These are phyloP conservation scores for Penicillium sp. DNA, from an alignment of 2,329 filamentous ascomycete genomes.

Conservation along the genomic window DNA sequence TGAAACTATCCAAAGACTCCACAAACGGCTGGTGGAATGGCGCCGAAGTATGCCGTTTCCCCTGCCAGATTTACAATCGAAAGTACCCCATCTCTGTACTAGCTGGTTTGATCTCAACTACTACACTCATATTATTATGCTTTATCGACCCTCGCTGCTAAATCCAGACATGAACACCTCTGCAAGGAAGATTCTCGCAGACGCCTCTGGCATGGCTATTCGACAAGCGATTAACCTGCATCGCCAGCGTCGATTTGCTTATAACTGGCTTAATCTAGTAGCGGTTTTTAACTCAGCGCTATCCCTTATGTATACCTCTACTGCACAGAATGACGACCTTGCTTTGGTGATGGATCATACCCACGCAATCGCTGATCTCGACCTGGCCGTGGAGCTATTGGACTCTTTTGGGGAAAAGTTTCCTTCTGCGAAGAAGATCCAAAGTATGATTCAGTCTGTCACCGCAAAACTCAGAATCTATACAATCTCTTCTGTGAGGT, in stretches of 20 bases:
- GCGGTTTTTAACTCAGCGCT: constrained; percentile 49
- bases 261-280: constrained; percentile 50
- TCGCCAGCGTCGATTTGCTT: constrained; percentile 46
- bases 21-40: constrained; percentile 51
- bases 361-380: constrained; percentile 24
- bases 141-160: constrained; percentile 52
- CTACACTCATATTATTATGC: constrained; percentile 51
- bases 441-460: constrained; percentile 24
- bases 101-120: constrained; percentile 56
- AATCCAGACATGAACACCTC: constrained; percentile 42
- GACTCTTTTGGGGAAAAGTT: constrained; percentile 29
- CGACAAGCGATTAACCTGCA: constrained; percentile 46
- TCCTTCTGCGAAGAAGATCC: constrained; percentile 26
- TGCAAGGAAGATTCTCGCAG: constrained; percentile 44
- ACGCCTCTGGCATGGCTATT: constrained; percentile 50
- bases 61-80: constrained; percentile 42
- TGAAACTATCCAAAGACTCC: constrained; percentile 38
- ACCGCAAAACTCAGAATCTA: constrained; percentile 9
- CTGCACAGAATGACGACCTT: constrained; percentile 40
- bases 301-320: constrained; percentile 51
- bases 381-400: constrained; percentile 25
- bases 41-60: constrained; percentile 52
- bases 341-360: constrained; percentile 19
- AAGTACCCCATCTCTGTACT: constrained; percentile 50
- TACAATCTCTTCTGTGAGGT: constrained; percentile 5